Conservation (phyloP, 768 basidiomycete genomes). For the Candolleomyces eurysporus region DNA sequence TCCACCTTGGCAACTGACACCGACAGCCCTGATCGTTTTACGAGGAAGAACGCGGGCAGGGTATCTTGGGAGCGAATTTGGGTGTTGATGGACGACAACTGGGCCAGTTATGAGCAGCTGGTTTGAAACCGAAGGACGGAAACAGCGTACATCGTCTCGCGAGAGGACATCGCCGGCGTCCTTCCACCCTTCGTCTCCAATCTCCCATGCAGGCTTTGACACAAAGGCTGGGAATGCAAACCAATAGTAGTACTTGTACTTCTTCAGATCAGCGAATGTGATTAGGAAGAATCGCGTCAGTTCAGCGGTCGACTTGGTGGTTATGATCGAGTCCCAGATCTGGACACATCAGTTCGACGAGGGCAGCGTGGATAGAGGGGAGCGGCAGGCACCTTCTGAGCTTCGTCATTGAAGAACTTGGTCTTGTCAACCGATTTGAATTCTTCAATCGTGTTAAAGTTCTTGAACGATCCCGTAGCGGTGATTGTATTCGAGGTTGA, state of each 20-base stretch:
- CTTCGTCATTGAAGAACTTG: constrained; percentile 66
- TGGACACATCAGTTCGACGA: constrained; percentile 21
- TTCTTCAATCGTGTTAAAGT: constrained; percentile 96
- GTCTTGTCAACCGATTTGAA: constrained; percentile 90
- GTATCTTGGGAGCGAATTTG: constrained; percentile 39
- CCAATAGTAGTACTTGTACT: constrained; percentile 98
- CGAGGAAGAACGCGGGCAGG: constrained; percentile 60
- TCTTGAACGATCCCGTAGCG: constrained; percentile 75
- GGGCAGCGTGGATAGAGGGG: background rate
- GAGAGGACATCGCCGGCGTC: constrained; percentile 45
- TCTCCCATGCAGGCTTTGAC: constrained; percentile 88
- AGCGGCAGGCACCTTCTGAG: constrained; percentile 52
- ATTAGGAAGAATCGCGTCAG: constrained; percentile 85
- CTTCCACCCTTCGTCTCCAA: constrained; percentile 59
- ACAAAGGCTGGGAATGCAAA: constrained; percentile 94
- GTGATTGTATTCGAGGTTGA: constrained; percentile 29
- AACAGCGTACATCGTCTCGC: constrained; percentile 34
- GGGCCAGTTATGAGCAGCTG: background rate
- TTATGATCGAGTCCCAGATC: constrained; percentile 68
- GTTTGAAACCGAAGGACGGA: background rate
- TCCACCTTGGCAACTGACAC: constrained; percentile 50
- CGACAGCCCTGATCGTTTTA: constrained; percentile 29
- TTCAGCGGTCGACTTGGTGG: constrained; percentile 49
- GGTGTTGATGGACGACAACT: constrained; percentile 52
- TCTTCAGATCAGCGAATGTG: constrained; percentile 96